Evolutionary conservation across 768 basidiomycete species (phyloP).

Genomic region (Phylloporus scabripes): DNA sequence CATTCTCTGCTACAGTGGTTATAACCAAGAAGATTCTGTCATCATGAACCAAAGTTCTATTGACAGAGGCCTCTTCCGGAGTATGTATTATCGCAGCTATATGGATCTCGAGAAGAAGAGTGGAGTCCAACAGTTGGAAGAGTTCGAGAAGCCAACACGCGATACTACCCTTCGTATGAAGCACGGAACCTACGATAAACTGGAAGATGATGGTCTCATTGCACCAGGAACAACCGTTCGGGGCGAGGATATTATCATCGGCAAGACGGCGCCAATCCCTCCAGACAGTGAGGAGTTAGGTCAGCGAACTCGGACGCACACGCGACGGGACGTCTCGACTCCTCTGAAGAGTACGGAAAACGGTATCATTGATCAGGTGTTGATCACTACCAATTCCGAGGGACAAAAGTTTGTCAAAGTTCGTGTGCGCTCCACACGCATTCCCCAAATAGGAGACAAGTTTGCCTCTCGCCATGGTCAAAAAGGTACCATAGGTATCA

Average conservation of each 20-base stretch:
- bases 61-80: slow-evolving; percentile 96
- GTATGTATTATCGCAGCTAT: slow-evolving; percentile 97
- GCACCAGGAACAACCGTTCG: slow-evolving; percentile 91
- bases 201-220: slow-evolving; percentile 94
- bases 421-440: slow-evolving; percentile 89
- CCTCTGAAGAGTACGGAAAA: slow-evolving; percentile 97
- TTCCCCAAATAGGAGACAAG: slow-evolving; percentile 98
- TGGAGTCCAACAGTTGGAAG: slow-evolving; percentile 86
- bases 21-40: slow-evolving; percentile 99
- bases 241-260: slow-evolving; percentile 98
- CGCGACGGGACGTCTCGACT: slow-evolving; percentile 93
- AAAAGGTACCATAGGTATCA: slow-evolving; percentile 99
- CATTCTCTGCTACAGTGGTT: slow-evolving; percentile 97
- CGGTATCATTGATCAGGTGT: slow-evolving; percentile 95
- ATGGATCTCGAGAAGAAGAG: slow-evolving; percentile 98
- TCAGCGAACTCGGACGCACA: slow-evolving; percentile 89
- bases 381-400: slow-evolving; percentile 93
- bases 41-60: slow-evolving; percentile 99
- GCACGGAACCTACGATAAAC: slow-evolving; percentile 96
- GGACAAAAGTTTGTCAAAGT: slow-evolving; percentile 99
- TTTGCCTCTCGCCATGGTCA: slow-evolving; percentile 99
- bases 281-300: slow-evolving; percentile 97
- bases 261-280: slow-evolving; percentile 96
- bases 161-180: slow-evolving; percentile 95
- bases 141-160: slow-evolving; percentile 93